Evolutionary conservation across 2,329 filamentous ascomycete species (phyloP).

Genomic region (Periconia macrospinosa): DNA sequence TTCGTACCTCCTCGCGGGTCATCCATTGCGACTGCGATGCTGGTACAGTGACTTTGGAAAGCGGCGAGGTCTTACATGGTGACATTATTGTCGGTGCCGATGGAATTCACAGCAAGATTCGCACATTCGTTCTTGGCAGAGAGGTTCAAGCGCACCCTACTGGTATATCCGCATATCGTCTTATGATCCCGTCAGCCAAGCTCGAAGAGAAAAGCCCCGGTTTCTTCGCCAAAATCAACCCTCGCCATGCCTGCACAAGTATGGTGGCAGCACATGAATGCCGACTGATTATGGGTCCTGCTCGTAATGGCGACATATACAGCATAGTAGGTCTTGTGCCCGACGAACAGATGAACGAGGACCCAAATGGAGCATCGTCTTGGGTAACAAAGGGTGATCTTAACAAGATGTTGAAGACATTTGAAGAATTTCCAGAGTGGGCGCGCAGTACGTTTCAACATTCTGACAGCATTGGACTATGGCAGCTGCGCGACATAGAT

Average conservation of each 20-base stretch:
- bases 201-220: constrained; percentile 21
- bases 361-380: constrained; percentile 37
- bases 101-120: constrained; percentile 47
- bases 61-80: constrained; percentile 34
- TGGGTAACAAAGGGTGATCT: constrained; percentile 46
- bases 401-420: constrained; percentile 45
- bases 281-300: constrained; percentile 52
- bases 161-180: constrained; percentile 45
- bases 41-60: no score
- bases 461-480: constrained; percentile 44
- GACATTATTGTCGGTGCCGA: constrained; percentile 59
- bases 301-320: constrained; percentile 45
- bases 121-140: constrained; percentile 21
- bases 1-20: no score
- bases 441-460: constrained; percentile 35
- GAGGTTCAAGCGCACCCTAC: constrained; percentile 32
- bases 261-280: constrained; percentile 51
- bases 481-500: constrained; percentile 51
- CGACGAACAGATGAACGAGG: constrained; percentile 46
- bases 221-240: constrained; percentile 37
- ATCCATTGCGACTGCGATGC: no score
- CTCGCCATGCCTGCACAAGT: constrained; percentile 45
- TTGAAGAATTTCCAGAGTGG: constrained; percentile 48
- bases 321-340: constrained; percentile 51
- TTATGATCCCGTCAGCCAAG: constrained; percentile 31